Conservation (phyloP, 78 protist species). For the Chrysochromulina tobinii region DNA sequence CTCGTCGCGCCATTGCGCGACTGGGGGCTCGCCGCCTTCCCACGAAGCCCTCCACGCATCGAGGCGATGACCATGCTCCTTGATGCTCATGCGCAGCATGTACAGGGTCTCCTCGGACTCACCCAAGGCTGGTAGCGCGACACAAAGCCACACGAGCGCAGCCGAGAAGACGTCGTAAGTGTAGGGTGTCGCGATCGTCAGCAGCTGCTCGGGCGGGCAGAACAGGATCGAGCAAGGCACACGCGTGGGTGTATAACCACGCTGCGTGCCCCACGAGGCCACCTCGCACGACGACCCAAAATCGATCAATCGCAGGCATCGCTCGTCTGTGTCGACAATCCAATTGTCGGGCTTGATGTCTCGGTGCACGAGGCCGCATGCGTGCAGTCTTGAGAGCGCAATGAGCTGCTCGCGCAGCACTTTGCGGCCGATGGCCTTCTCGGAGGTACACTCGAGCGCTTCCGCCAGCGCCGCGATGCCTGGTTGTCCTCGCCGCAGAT, state of each 20-base stretch:
- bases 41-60: not conserved
- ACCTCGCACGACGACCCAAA: not conserved
- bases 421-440: too few species aligned
- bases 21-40: not conserved
- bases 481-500: too few species aligned
- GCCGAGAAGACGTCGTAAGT: not conserved
- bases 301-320: not conserved
- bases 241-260: not conserved
- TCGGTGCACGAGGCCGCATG: too few species aligned
- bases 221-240: not conserved
- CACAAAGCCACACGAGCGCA: not conserved
- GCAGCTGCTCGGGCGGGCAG: constrained; percentile 8
- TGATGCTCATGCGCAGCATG: not conserved
- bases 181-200: not conserved
- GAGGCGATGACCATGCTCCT: not conserved
- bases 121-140: not conserved
- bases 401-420: too few species aligned
- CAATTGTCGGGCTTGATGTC: too few species aligned
- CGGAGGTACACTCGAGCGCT: too few species aligned
- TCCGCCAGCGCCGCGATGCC: too few species aligned
- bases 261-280: not conserved
- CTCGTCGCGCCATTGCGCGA: not conserved
- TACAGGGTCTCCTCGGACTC: not conserved
- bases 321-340: too few species aligned
- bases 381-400: too few species aligned